Conservation (phyloP, 1,284 basidiomycete species). For the Golubevia pallescens region DNA sequence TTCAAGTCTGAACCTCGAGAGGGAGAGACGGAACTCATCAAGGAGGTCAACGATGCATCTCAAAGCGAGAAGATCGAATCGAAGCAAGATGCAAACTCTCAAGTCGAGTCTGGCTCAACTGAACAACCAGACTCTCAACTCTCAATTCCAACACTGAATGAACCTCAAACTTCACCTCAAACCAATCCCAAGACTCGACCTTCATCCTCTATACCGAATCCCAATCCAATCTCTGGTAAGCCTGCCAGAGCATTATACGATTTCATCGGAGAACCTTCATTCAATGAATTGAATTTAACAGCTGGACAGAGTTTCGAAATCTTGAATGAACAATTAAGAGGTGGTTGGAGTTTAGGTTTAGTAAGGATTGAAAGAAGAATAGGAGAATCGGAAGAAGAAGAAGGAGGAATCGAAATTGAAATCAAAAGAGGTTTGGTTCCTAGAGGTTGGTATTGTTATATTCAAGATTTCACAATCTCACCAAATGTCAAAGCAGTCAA, state of each 20-base stretch:
- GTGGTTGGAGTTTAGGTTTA: conserved; percentile 44
- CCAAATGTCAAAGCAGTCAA: conserved; percentile 8
- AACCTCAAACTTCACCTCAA: too few species aligned
- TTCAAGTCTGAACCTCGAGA: too few species aligned
- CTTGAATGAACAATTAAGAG: conserved; percentile 36
- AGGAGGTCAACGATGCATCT: too few species aligned
- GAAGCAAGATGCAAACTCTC: too few species aligned
- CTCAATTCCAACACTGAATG: too few species aligned
- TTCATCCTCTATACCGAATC: too few species aligned
- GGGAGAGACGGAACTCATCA: too few species aligned
- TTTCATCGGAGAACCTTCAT: conserved; percentile 36
- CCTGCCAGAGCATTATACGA: conserved; percentile 42
- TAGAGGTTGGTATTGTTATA: conserved; percentile 40
- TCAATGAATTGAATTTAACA: conserved; percentile 39
- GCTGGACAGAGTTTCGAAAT: conserved; percentile 44
- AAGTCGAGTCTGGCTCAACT: too few species aligned
- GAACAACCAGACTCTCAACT: too few species aligned
- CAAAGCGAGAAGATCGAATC: too few species aligned
- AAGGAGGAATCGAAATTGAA: conserved; percentile 8
- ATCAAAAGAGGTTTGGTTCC: conserved; percentile 30
- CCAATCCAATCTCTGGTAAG: conserved; percentile 12
- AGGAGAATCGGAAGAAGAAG: neutral
- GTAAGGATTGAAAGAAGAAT: conserved; percentile 16
- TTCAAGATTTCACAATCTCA: conserved; percentile 35
- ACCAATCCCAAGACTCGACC: too few species aligned